Conservation (phyloP, 345 rosid species). For the Boechera stricta region DNA sequence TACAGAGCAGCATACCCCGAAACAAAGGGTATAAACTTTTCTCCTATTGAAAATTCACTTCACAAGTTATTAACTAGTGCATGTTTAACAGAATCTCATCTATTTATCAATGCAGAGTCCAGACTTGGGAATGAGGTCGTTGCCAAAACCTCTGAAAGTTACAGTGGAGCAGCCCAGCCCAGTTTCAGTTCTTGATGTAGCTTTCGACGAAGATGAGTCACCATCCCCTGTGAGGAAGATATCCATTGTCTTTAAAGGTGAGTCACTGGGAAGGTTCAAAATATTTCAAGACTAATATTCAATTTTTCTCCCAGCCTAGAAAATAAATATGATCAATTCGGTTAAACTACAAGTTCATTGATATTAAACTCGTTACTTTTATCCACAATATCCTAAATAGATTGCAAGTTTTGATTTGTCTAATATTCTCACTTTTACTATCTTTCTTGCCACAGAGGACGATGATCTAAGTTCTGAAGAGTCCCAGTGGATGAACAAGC, state of each 20-base stretch:
- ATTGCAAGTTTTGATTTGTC: slow-evolving; percentile 24
- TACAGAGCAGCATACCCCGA: slow-evolving; percentile 47
- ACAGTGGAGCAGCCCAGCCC: slow-evolving; percentile 91
- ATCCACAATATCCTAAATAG: slow-evolving; percentile 9
- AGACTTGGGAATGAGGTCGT: slow-evolving; percentile 45
- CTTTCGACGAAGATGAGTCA: slow-evolving; percentile 71
- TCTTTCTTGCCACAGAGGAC: slow-evolving; percentile 55
- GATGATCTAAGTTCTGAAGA: slow-evolving; percentile 51
- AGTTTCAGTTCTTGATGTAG: slow-evolving; percentile 86
- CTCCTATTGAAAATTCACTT: slow-evolving; percentile 33
- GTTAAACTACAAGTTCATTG: neutral
- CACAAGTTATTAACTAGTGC: slow-evolving; percentile 20
- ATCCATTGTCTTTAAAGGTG: slow-evolving; percentile 70
- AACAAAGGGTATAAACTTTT: slow-evolving; percentile 50
- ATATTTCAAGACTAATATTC: neutral
- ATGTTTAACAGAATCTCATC: slow-evolving; percentile 39
- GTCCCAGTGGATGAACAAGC: slow-evolving; percentile 51
- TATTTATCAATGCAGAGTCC: slow-evolving; percentile 58
- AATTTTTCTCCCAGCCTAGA: neutral
- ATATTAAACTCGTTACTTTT: slow-evolving; percentile 17
- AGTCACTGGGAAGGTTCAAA: slow-evolving; percentile 28
- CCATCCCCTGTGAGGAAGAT: slow-evolving; percentile 87
- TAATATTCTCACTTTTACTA: slow-evolving; percentile 38
- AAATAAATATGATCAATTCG: neutral
- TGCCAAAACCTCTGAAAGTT: slow-evolving; percentile 50